These are phyloP conservation scores for Phaffia rhodozyma DNA, from an alignment of 1,284 basidiomycete genomes.

Conservation along the genomic window DNA sequence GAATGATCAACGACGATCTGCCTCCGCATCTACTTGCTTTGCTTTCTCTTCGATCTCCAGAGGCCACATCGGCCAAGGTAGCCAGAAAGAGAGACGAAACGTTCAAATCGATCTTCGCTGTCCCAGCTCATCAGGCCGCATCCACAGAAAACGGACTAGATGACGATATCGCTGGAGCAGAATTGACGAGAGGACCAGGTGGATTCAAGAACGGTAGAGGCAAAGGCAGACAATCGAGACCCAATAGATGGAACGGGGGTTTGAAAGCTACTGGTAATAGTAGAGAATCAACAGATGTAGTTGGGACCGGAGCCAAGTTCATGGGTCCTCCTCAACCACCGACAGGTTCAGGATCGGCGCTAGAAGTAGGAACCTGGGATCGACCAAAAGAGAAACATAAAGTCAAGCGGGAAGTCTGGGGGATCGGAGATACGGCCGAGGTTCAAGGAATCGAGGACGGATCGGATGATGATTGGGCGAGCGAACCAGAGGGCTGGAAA, in stretches of 20 bases:
- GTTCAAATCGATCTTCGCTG: slow-evolving; percentile 9
- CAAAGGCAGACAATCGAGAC: not conserved
- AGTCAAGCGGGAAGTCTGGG: slow-evolving; percentile 4
- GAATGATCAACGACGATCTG: not conserved
- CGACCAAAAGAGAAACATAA: too few species aligned
- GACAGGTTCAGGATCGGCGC: not conserved
- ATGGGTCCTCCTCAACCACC: not conserved
- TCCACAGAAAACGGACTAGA: not conserved
- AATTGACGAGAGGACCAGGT: not conserved
- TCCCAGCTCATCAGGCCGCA: not conserved
- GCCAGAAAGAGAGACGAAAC: not conserved
- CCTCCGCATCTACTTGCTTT: slow-evolving; percentile 15
- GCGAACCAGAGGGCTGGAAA: slow-evolving; percentile 16
- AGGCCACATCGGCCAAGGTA: slow-evolving; percentile 1
- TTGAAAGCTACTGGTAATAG: not conserved
- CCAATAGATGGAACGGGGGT: not conserved
- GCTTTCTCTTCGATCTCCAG: slow-evolving; percentile 17
- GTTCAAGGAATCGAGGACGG: slow-evolving; percentile 3
- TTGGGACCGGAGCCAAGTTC: not conserved
- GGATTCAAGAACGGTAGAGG: not conserved
- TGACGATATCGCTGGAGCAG: not conserved
- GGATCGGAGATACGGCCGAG: slow-evolving; percentile 1
- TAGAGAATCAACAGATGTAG: not conserved
- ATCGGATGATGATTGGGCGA: slow-evolving; percentile 16
- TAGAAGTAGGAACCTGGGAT: not conserved